Base-by-base conservation (phyloP, 176 grass and related monocot species). In the Thalia dealbata region DNA sequence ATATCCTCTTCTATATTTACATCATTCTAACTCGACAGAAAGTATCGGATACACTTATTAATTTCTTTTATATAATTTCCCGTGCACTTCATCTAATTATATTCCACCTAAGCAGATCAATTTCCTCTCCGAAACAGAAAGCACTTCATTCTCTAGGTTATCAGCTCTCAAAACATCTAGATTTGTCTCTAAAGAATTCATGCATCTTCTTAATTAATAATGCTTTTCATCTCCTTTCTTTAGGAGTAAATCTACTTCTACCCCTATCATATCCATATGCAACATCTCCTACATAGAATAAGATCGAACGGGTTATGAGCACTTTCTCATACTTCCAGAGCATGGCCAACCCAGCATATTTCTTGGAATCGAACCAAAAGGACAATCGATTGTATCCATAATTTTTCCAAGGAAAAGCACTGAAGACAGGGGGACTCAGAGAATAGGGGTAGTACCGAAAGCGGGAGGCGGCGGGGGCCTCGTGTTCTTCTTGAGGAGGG, bases 401-500 rank as follows among this genome's bases (percentile, higher is more conserved):
- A 12, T 23, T 24, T 24, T 16, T 8, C 56, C n/a, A n/a, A 23
- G 21, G 23, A 24, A 7, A 9, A 11, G 19, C 16, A 58, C 14
- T n/a, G 0, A 18, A 58, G 7, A 16, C 6, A 58, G 2, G 19
- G 14, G 19, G 14, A 1, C 16, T 6, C 16, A 61, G 21, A 43
- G 13, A 25, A 63, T 63, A 21, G 14, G 48, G 27, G 22, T 51
- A 74, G 65, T 69, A 87, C 81, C 81, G 10, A 74, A 74, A 27
- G 82, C 76, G 1, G 82, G 69, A 45, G 74, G 22, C 24, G 43
- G 64, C 3, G 82, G 67, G 32, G 32, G 32, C 32, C 32, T 38
- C 26, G 79, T 79, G 56, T 77, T 79, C 65, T 44, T 68, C 75
- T 72, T 84, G 12, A 63, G 75, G 18, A 67, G 75, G 63, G 75